These are phyloP conservation scores for Immersiporthe knoxdaviesiana DNA, from an alignment of 2,329 filamentous ascomycete species.

Conservation along the genomic window DNA sequence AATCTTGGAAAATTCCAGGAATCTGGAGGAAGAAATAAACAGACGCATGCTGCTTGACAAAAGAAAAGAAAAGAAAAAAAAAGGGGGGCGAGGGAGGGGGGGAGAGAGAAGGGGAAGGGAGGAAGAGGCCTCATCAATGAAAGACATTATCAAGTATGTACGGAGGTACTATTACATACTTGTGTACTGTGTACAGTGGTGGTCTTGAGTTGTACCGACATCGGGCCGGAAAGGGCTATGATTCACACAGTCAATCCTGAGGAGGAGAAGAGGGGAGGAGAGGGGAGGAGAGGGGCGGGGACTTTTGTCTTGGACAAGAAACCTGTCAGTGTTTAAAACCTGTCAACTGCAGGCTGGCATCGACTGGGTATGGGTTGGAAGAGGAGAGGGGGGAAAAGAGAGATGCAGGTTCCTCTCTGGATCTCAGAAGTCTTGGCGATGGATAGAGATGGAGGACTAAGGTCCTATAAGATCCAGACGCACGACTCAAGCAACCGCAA, in stretches of 20 bases:
- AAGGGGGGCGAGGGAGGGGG: no score
- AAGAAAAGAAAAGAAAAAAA: no score
- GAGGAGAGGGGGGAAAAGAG: background rate
- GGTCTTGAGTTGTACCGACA: background rate
- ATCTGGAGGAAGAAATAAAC: no score
- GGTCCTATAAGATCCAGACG: background rate
- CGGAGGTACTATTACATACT: no score
- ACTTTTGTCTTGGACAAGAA: background rate
- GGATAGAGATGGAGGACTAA: background rate
- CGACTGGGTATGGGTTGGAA: background rate
- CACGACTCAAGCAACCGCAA: slow-evolving; percentile 1
- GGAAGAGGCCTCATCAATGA: background rate
- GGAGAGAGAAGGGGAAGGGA: no score
- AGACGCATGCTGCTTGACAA: background rate
- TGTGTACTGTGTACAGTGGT: background rate
- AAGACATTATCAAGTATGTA: no score
- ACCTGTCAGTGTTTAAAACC: background rate
- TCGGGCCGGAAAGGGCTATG: background rate
- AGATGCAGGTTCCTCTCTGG: background rate
- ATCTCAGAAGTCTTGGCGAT: slow-evolving; percentile 4
- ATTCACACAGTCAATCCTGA: background rate
- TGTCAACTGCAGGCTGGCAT: background rate
- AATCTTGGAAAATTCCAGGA: slow-evolving; percentile 8
- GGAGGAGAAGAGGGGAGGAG: background rate
- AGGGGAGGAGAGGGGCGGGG: no score